Evolutionary conservation across 2,329 filamentous ascomycete genomes (phyloP).

Genomic region (Aspergillus puulaauensis): DNA sequence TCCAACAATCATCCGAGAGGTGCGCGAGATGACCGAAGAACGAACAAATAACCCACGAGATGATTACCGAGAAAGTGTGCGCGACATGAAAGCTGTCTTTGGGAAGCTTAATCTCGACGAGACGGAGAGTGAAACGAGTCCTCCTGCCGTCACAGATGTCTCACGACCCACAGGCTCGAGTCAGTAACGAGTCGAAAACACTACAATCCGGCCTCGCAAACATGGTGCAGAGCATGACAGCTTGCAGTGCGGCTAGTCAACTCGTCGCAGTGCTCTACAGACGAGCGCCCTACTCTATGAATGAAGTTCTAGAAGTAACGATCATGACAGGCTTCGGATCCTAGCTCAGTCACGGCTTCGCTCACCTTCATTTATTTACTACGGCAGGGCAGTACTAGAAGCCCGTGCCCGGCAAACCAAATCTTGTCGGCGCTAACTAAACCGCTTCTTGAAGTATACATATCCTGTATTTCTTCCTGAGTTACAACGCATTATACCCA

Average conservation of each 20-base stretch:
- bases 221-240: not conserved
- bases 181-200: not conserved
- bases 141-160: constrained; percentile 17
- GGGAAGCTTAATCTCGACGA: constrained; percentile 59
- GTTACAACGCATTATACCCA: constrained; percentile 10
- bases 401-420: too few relatives aligned
- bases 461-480: not conserved
- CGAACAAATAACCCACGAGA: constrained; percentile 60
- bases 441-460: too few relatives aligned
- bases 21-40: constrained; percentile 80
- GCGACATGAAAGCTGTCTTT: constrained; percentile 74
- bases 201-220: not conserved
- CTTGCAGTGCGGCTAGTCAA: not conserved
- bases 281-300: too few relatives aligned
- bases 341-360: not conserved
- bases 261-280: too few relatives aligned
- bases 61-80: constrained; percentile 61
- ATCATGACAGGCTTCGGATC: not conserved
- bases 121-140: constrained; percentile 30
- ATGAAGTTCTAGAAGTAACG: too few relatives aligned
- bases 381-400: too few relatives aligned
- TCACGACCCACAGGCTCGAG: not conserved
- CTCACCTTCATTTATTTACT: not conserved
- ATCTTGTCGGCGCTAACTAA: too few relatives aligned
- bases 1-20: constrained; percentile 69